phyloP scores from a whole-genome alignment of 2,329 filamentous ascomycete species.

The Penicillium sp. region DNA sequence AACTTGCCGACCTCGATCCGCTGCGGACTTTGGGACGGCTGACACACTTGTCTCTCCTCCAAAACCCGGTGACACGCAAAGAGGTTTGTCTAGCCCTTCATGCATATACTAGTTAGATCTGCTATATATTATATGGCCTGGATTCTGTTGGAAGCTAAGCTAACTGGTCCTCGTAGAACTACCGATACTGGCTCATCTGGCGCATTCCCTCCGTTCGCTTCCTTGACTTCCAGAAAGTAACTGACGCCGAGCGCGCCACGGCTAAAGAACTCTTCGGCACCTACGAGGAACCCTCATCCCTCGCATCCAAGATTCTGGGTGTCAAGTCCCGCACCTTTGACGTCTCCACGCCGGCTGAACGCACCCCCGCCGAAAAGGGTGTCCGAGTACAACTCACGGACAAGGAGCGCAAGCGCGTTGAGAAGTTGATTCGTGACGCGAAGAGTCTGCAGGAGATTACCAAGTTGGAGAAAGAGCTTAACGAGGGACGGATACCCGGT shows the following conservation, averaged over 20 bases:
- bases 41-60: conserved; percentile 76
- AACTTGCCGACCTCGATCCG: conserved; percentile 86
- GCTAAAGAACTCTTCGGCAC: conserved; percentile 84
- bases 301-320: conserved; percentile 82
- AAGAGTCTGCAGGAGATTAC: conserved; percentile 89
- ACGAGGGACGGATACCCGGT: conserved; percentile 79
- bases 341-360: conserved; percentile 43
- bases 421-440: conserved; percentile 84
- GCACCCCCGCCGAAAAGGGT: conserved; percentile 56
- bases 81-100: conserved; percentile 62
- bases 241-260: conserved; percentile 74
- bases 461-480: conserved; percentile 83
- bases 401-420: conserved; percentile 79
- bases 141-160: neutral
- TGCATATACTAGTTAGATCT: neutral
- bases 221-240: conserved; percentile 90
- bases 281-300: conserved; percentile 69
- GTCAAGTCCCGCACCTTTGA: conserved; percentile 77
- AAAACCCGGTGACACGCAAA: conserved; percentile 88
- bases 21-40: conserved; percentile 67
- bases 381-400: conserved; percentile 83
- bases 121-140: neutral
- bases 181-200: conserved; percentile 90
- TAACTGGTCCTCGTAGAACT: conserved; percentile 61
- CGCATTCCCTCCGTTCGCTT: conserved; percentile 81